Evolutionary conservation across 139 green algal species (phyloP), one percentile per base, ranked within the genome.

Genomic region (Coelastrella sp.): DNA sequence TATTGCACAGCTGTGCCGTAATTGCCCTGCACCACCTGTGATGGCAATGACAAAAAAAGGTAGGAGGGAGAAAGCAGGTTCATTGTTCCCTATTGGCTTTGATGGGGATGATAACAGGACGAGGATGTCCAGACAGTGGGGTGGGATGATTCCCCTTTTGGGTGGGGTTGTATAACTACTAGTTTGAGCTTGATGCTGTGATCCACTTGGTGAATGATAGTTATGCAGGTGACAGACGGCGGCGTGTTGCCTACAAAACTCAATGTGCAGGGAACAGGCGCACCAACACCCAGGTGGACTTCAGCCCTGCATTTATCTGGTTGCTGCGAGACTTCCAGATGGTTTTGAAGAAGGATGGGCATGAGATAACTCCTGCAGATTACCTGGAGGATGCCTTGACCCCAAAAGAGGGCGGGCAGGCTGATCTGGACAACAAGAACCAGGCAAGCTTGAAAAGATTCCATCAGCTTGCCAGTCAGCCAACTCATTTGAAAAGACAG

Each of bases 311-410:
- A 25, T 99, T 99, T 90, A 84, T 99, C 68, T 99, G 97, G 97
- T 95, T 99, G 56, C 93, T 99, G 87, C 89, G 97, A 1, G 97
- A 99, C 95, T 99, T 99, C 89, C 98, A 98, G 89, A 93, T 99
- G 60, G 92, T 94, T 7, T 93, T 99, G 60, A 82, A 95, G 75
- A 93, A 7, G 6, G 90, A 92, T 58, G 65, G 90, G 20, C 56
- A 61, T 27, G 83, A 93, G 89, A 61, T 97, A 24, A 95, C 92
- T 1, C 88, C 95, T 4, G 86, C 84, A 6, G 95, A 98, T 22
- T 99, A 99, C 92, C 96, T 99, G 91, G 97, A 99, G 92, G 94
- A 94, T 22, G 95, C 95, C 24, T 94, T 99, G 82, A 79, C 75
- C 72, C 61, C 92, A 24, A 70, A 92, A 60, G 74, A 91, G 11